Conservation (phyloP, 345 rosid genomes). For the Hibiscus syriacus region DNA sequence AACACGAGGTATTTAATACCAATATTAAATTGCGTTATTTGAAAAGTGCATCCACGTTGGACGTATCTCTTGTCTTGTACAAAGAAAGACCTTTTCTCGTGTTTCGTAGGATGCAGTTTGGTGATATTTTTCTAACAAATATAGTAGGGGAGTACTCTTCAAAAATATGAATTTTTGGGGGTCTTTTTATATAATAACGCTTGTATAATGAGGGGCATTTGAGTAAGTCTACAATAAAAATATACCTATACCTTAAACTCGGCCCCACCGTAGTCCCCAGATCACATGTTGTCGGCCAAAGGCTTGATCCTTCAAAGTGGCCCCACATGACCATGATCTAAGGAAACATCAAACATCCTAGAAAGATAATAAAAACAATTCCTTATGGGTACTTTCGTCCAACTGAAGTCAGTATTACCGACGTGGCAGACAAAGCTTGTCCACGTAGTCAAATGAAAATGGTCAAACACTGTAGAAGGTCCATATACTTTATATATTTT, state of each 20-base stretch:
- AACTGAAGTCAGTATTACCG: not conserved
- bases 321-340: slow-evolving; percentile 16
- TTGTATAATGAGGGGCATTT: not conserved
- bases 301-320: not conserved
- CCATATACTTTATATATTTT: too few species aligned
- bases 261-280: not conserved
- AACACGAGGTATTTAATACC: too few species aligned
- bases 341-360: not conserved
- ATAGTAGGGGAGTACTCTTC: too few species aligned
- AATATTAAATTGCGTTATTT: too few species aligned
- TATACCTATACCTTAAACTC: not conserved
- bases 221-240: not conserved
- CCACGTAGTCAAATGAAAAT: not conserved
- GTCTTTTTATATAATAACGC: too few species aligned
- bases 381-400: slow-evolving; percentile 11
- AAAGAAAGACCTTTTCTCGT: too few species aligned
- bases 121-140: too few species aligned
- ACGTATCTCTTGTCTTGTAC: too few species aligned
- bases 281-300: not conserved
- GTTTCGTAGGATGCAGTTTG: too few species aligned
- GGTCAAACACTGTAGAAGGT: too few species aligned
- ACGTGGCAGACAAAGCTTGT: slow-evolving; percentile 25
- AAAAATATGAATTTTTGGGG: too few species aligned
- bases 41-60: too few species aligned
- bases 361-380: slow-evolving; percentile 5